A percentile compares a stretch with the other conserved stretches of the same genome.
These are phyloP conservation scores for Huntiella abstrusa DNA, from an alignment of 2,329 filamentous ascomycete species.

Conservation along the genomic window DNA sequence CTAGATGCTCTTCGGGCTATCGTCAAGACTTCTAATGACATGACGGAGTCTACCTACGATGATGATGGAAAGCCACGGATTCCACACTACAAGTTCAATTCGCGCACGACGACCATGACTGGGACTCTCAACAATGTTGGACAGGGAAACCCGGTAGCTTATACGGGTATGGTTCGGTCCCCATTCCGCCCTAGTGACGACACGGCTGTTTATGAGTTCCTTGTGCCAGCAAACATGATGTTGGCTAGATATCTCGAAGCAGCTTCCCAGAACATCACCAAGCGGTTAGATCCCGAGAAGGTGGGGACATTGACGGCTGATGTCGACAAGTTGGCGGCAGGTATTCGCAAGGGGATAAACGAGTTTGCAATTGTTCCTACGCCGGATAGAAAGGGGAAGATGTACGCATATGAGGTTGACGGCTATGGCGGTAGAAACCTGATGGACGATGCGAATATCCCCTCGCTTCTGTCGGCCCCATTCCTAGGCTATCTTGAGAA, in stretches of 20 bases:
- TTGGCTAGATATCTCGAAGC: constrained; percentile 42
- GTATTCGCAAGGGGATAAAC: constrained; percentile 49
- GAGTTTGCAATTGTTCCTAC: constrained; percentile 48
- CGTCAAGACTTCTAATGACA: constrained; percentile 46
- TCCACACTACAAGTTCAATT: constrained; percentile 56
- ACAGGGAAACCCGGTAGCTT: constrained; percentile 60
- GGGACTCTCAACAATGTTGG: constrained; percentile 26
- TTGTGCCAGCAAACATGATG: constrained; percentile 84
- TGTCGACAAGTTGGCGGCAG: constrained; percentile 39
- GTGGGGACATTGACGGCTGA: constrained; percentile 29
- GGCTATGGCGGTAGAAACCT: constrained; percentile 47
- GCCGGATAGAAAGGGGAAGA: constrained; percentile 27
- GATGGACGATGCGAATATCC: constrained; percentile 58
- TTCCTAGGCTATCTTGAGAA: constrained; percentile 41
- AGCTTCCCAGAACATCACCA: constrained; percentile 27
- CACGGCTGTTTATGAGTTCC: constrained; percentile 65
- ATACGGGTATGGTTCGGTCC: constrained; percentile 61
- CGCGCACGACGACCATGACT: constrained; percentile 35
- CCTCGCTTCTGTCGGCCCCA: constrained; percentile 44
- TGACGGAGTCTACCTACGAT: constrained; percentile 58
- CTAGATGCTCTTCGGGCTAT: constrained; percentile 51
- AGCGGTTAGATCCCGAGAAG: constrained; percentile 26
- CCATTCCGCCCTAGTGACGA: constrained; percentile 87
- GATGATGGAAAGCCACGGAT: constrained; percentile 34
- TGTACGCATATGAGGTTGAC: constrained; percentile 63